Conservation (phyloP, 768 basidiomycete species). For the Clavaria fumosa region DNA sequence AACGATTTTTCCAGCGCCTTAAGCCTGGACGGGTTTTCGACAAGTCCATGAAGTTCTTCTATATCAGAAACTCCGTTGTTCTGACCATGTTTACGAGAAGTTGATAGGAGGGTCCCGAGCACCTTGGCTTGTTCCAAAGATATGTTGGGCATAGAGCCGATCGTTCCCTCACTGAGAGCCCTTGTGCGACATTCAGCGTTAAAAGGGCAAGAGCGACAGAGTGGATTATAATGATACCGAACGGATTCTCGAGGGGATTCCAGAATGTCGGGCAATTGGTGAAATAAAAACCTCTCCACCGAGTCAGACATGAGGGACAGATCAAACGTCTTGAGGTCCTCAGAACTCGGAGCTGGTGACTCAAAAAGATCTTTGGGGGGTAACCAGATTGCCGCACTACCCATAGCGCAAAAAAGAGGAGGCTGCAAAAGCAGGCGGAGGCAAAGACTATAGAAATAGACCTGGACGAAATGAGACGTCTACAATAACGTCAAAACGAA, state of each 20-base stretch:
- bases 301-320: slow-evolving; percentile 25
- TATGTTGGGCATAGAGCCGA: slow-evolving; percentile 34
- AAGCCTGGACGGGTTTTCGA: slow-evolving; percentile 17
- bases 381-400: slow-evolving; percentile 30
- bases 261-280: slow-evolving; percentile 26
- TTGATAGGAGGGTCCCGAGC: slow-evolving; percentile 25
- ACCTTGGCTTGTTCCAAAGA: slow-evolving; percentile 28
- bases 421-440: slow-evolving; percentile 23
- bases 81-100: slow-evolving; percentile 8
- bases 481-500: slow-evolving; percentile 9
- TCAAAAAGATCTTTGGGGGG: slow-evolving; percentile 26
- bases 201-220: slow-evolving; percentile 30
- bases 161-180: slow-evolving; percentile 20
- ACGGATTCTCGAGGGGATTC: slow-evolving; percentile 19
- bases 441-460: slow-evolving; percentile 35
- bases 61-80: slow-evolving; percentile 23
- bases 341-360: slow-evolving; percentile 18
- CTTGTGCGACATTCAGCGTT: slow-evolving; percentile 21
- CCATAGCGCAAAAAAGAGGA: slow-evolving; percentile 20
- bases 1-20: slow-evolving; percentile 17
- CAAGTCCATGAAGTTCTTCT: slow-evolving; percentile 29
- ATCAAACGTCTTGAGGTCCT: slow-evolving; percentile 26
- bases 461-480: slow-evolving; percentile 37
- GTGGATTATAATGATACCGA: slow-evolving; percentile 35
- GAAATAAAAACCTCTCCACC: slow-evolving; percentile 29